Conservation (phyloP, 352 stramenopile species). For the Pythium monospermum region DNA sequence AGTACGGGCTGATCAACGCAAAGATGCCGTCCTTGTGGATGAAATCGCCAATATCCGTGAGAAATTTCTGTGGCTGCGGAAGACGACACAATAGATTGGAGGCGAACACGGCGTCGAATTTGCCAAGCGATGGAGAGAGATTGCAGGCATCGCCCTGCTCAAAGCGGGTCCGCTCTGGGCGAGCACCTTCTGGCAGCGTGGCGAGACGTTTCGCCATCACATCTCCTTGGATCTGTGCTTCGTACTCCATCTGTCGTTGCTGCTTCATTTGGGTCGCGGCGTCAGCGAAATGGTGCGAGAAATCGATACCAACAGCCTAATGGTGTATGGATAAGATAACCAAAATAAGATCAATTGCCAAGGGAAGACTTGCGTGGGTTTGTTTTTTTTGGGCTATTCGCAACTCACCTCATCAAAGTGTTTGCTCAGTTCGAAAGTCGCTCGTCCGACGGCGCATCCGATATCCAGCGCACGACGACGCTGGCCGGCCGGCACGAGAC, state of each 20-base stretch:
- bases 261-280: slow-evolving; percentile 86
- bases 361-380: too few species aligned
- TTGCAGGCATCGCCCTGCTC: slow-evolving; percentile 92
- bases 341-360: too few species aligned
- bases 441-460: slow-evolving; percentile 92
- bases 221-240: slow-evolving; percentile 87
- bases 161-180: slow-evolving; percentile 71
- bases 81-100: slow-evolving; percentile 96
- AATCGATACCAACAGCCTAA: slow-evolving; percentile 92
- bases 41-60: slow-evolving; percentile 81
- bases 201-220: slow-evolving; percentile 54
- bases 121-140: slow-evolving; percentile 64
- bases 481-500: slow-evolving; percentile 39
- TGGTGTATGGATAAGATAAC: too few species aligned
- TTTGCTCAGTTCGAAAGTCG: slow-evolving; percentile 92
- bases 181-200: slow-evolving; percentile 51
- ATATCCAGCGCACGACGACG: slow-evolving; percentile 90
- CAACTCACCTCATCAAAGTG: slow-evolving; percentile 86
- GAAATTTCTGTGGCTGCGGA: slow-evolving; percentile 88
- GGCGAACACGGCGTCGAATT: slow-evolving; percentile 94
- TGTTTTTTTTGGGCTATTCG: too few species aligned
- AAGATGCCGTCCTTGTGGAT: slow-evolving; percentile 90
- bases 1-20: slow-evolving; percentile 95
- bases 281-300: slow-evolving; percentile 87
- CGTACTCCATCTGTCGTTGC: slow-evolving; percentile 73